Conservation (phyloP, 2,329 filamentous ascomycete genomes). For the Sporothrix brunneoviolacea region DNA sequence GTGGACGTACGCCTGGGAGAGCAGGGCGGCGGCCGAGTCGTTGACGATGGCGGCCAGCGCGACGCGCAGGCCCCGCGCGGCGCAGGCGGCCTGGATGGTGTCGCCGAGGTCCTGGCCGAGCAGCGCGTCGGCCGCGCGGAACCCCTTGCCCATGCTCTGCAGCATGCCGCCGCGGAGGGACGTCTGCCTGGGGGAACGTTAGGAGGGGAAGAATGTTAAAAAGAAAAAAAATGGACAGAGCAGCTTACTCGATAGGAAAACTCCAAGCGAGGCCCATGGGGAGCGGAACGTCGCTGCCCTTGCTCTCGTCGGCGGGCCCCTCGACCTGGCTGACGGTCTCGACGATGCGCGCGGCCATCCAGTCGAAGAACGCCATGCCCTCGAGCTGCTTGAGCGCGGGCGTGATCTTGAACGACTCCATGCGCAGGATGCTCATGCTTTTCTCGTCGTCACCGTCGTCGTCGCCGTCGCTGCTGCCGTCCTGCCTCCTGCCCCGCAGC, state of each 20-base stretch:
- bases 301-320: conserved; percentile 21
- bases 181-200: conserved; percentile 55
- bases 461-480: too few species aligned
- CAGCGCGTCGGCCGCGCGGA: conserved; percentile 51
- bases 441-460: background rate
- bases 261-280: conserved; percentile 61
- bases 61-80: conserved; percentile 43
- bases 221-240: background rate
- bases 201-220: background rate
- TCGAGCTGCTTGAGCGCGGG: conserved; percentile 48
- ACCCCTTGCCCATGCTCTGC: conserved; percentile 60
- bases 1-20: conserved; percentile 57
- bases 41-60: conserved; percentile 57
- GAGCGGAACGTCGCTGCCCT: conserved; percentile 37
- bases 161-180: conserved; percentile 54
- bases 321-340: conserved; percentile 46
- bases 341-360: conserved; percentile 57
- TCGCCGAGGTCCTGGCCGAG: conserved; percentile 54
- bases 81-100: conserved; percentile 50
- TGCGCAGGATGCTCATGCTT: conserved; percentile 41
- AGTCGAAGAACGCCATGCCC: conserved; percentile 58
- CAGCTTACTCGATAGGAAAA: conserved; percentile 61
- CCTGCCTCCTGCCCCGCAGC: conserved; percentile 41
- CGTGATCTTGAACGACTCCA: conserved; percentile 50
- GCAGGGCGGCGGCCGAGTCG: conserved; percentile 59